Conservation (phyloP, 495 filamentous ascomycete genomes). For the Niebla homalea region DNA sequence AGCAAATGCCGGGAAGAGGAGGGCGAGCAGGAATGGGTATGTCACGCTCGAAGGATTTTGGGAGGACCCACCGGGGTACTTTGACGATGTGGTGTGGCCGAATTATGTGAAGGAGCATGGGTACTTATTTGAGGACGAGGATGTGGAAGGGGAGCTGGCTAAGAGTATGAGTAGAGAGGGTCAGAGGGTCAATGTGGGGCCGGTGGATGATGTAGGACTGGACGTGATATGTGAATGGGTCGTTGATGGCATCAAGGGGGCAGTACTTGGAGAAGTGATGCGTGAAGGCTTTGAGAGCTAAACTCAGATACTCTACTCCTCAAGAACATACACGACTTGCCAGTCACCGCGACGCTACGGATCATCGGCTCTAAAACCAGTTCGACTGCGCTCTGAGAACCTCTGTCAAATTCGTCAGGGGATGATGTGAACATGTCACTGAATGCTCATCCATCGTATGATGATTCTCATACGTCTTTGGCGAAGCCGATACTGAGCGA, state of each 20-base stretch:
- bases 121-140: conserved; percentile 55
- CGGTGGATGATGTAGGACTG: conserved; percentile 29
- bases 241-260: conserved; percentile 25
- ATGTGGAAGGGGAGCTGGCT: conserved; percentile 37
- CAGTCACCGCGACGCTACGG: too few species aligned
- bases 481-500: too few species aligned
- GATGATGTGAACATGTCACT: too few species aligned
- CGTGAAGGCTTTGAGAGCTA: not conserved
- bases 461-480: too few species aligned
- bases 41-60: conserved; percentile 78
- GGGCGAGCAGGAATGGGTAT: conserved; percentile 69
- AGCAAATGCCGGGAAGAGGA: conserved; percentile 44
- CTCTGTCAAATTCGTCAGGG: too few species aligned
- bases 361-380: too few species aligned
- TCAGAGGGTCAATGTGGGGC: conserved; percentile 23
- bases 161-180: conserved; percentile 22
- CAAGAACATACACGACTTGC: too few species aligned
- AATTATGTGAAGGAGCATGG: conserved; percentile 70
- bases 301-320: not conserved
- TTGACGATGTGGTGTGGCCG: conserved; percentile 91
- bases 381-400: too few species aligned
- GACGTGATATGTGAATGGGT: conserved; percentile 31
- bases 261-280: not conserved
- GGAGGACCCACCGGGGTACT: conserved; percentile 86
- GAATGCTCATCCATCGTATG: not conserved